Evolutionary conservation across 306 rosid genomes (phyloP).

Genomic region (Vachellia pachyceras): DNA sequence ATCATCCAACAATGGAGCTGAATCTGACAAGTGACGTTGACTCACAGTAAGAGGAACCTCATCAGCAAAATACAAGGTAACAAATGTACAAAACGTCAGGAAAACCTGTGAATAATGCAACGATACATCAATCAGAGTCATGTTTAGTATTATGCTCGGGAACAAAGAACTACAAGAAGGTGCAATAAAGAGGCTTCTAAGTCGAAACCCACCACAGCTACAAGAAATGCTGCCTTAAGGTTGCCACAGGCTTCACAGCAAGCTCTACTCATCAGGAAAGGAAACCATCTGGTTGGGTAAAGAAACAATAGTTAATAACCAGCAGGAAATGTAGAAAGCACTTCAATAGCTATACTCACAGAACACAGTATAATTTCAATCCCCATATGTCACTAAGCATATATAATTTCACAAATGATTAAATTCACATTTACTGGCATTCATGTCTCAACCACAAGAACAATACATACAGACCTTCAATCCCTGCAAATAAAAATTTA

Average conservation of each 20-base stretch:
- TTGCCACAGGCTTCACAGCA: constrained; percentile 99
- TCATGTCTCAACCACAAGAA: no score
- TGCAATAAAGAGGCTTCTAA: constrained; percentile 21
- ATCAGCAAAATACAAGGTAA: constrained; percentile 88
- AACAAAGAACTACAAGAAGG: constrained; percentile 29
- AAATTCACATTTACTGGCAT: no score
- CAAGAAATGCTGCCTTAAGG: constrained; percentile 98
- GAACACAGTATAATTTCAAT: not conserved
- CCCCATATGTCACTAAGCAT: not conserved
- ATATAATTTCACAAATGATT: no score
- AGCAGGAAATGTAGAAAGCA: constrained; percentile 24
- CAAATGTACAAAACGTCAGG: constrained; percentile 79
- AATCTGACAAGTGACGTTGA: constrained; percentile 67
- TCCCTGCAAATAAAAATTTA: constrained; percentile 15
- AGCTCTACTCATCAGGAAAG: constrained; percentile 82
- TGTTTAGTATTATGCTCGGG: constrained; percentile 8
- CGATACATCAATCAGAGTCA: constrained; percentile 8
- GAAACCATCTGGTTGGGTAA: constrained; percentile 85
- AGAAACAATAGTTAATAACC: constrained; percentile 37
- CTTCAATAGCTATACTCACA: constrained; percentile 1
- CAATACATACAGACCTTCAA: constrained; percentile 9
- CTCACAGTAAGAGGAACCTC: constrained; percentile 79
- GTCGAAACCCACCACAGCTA: constrained; percentile 86
- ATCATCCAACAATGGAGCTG: constrained; percentile 83
- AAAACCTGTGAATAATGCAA: constrained; percentile 69